Evolutionary conservation across 2,329 filamentous ascomycete genomes (phyloP).

Genomic region (Ceratocystis destructans): DNA sequence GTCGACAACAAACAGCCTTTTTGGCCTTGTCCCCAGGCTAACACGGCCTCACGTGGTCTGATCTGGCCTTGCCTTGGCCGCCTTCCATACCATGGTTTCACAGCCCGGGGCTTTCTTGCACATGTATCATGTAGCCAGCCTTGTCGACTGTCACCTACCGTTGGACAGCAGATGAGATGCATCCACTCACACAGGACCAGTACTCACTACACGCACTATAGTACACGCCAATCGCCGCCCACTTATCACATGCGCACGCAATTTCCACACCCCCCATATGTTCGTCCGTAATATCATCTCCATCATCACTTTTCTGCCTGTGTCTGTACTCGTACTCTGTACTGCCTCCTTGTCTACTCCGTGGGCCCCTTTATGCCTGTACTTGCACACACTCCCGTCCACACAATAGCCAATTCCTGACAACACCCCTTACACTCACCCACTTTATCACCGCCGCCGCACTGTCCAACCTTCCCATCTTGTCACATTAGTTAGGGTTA

Average conservation of each 20-base stretch:
- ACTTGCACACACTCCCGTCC: too few relatives aligned
- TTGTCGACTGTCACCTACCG: not conserved
- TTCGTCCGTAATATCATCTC: too few relatives aligned
- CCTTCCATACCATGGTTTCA: not conserved
- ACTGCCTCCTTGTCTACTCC: too few relatives aligned
- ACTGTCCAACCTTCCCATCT: too few relatives aligned
- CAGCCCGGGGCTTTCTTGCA: not conserved
- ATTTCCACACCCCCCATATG: not conserved
- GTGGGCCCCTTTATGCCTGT: too few relatives aligned
- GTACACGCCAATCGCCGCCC: not conserved
- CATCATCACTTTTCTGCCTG: too few relatives aligned
- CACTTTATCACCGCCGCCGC: too few relatives aligned
- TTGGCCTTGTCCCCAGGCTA: not conserved
- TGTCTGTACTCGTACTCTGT: too few relatives aligned
- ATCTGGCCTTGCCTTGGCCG: not conserved
- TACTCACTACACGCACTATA: not conserved
- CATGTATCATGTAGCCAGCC: slow-evolving; percentile 4
- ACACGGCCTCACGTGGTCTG: not conserved
- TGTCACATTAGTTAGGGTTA: too few relatives aligned
- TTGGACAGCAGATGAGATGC: not conserved
- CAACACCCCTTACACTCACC: too few relatives aligned
- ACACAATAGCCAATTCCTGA: too few relatives aligned
- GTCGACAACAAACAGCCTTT: not conserved
- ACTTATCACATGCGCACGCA: not conserved
- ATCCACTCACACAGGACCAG: not conserved